A percentile compares a stretch with the other conserved stretches of the same genome.
These are phyloP conservation scores for Boletus huronensis DNA, from an alignment of 768 basidiomycete species.

Conservation along the genomic window DNA sequence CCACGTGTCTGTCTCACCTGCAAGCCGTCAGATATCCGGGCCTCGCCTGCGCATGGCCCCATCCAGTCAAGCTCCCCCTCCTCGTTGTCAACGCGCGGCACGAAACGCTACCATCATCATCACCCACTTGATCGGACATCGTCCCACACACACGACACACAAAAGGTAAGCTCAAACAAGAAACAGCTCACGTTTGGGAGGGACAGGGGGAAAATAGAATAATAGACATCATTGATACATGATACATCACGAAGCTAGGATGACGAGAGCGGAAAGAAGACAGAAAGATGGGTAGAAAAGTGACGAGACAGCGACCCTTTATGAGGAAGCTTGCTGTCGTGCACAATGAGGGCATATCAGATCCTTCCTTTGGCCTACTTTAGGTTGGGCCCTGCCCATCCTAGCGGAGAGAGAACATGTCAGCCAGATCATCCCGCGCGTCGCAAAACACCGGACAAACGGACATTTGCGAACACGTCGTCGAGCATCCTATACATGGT, in stretches of 20 bases:
- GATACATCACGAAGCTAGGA: conserved; percentile 5
- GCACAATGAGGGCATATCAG: conserved; percentile 21
- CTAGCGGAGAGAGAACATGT: conserved; percentile 14
- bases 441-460: conserved; percentile 7
- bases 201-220: conserved; percentile 15
- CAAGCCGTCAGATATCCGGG: background rate
- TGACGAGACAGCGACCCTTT: background rate
- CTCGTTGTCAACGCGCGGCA: background rate
- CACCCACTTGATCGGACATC: background rate
- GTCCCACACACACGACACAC: background rate
- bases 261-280: background rate
- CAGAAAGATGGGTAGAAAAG: background rate
- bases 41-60: background rate
- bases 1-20: background rate
- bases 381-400: conserved; percentile 20
- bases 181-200: background rate
- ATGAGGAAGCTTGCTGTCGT: conserved; percentile 10
- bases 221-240: conserved; percentile 18
- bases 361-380: conserved; percentile 18
- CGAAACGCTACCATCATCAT: background rate
- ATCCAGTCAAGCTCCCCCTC: background rate
- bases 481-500: conserved; percentile 35
- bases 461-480: conserved; percentile 42
- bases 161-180: background rate
- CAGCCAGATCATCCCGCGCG: conserved; percentile 11